Percentiles rank a stretch among this genome's conserved stretches.
Conservation (phyloP, 345 rosid species). For the Eucalyptus sp. region DNA sequence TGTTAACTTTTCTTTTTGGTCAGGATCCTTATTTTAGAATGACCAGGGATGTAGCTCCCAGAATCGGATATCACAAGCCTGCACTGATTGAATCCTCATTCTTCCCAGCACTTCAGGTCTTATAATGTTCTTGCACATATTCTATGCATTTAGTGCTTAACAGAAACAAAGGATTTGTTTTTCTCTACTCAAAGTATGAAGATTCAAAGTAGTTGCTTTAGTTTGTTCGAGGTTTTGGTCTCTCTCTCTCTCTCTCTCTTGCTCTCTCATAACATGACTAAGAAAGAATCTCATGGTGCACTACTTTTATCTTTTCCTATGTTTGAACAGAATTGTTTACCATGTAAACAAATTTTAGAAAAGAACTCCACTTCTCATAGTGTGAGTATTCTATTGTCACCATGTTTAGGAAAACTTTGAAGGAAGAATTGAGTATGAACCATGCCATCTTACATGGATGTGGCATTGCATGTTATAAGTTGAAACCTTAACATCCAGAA, state of each 20-base stretch:
- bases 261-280: not conserved
- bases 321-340: not conserved
- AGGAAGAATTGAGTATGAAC: not conserved
- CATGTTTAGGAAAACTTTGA: not conserved
- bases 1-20: not conserved
- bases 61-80: constrained; percentile 89
- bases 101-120: constrained; percentile 81
- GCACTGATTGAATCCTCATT: constrained; percentile 77
- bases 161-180: not conserved
- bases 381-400: not conserved
- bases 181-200: not conserved
- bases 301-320: not conserved
- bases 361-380: not conserved
- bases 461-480: not conserved
- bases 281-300: not conserved
- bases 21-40: constrained; percentile 98
- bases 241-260: not conserved
- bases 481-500: not conserved
- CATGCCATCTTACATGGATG: not conserved
- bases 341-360: not conserved
- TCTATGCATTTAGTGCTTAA: not conserved
- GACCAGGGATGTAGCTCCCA: constrained; percentile 98
- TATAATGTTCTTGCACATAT: not conserved
- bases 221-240: not conserved
- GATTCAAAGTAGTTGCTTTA: not conserved